A percentile compares a stretch with the other conserved stretches of the same genome.
These are phyloP conservation scores for Rhodotorula paludigena DNA, from an alignment of 768 basidiomycete genomes.

Conservation along the genomic window DNA sequence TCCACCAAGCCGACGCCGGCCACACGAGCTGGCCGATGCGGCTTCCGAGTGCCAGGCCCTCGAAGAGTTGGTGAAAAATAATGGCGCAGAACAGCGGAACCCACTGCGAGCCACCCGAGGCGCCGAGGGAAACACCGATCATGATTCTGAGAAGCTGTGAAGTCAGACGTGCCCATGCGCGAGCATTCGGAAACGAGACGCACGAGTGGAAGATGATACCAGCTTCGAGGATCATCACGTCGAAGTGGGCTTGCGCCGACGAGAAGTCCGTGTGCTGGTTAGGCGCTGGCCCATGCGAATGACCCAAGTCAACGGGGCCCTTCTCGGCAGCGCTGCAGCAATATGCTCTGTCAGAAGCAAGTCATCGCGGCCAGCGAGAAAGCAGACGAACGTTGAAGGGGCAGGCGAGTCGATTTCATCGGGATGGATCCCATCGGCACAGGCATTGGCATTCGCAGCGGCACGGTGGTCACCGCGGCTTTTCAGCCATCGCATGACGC, in stretches of 20 bases:
- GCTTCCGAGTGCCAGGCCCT: conserved; percentile 44
- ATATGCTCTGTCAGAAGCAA: not conserved
- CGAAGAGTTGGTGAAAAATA: conserved; percentile 45
- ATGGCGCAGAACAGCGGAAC: conserved; percentile 46
- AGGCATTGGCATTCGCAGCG: not conserved
- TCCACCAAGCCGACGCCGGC: conserved; percentile 2
- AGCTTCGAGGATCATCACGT: conserved; percentile 41
- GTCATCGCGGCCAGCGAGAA: not conserved
- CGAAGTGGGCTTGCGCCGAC: conserved; percentile 39
- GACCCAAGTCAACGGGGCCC: conserved; percentile 6
- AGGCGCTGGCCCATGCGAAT: conserved; percentile 10
- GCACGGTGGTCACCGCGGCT: not conserved
- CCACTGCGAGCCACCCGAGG: conserved; percentile 43
- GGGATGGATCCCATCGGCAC: not conserved
- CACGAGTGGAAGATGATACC: conserved; percentile 44
- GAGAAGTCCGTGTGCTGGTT: conserved; percentile 15
- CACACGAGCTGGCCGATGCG: conserved; percentile 41
- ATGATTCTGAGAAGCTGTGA: conserved; percentile 42
- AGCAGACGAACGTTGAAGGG: not conserved
- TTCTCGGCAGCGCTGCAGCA: not conserved
- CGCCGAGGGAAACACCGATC: conserved; percentile 47
- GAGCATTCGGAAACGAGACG: not conserved
- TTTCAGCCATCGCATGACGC: conserved; percentile 42
- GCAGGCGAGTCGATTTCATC: not conserved
- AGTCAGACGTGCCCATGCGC: not conserved